Evolutionary conservation across 2,329 filamentous ascomycete species (phyloP).

Genomic region (Grosmannia clavigera): DNA sequence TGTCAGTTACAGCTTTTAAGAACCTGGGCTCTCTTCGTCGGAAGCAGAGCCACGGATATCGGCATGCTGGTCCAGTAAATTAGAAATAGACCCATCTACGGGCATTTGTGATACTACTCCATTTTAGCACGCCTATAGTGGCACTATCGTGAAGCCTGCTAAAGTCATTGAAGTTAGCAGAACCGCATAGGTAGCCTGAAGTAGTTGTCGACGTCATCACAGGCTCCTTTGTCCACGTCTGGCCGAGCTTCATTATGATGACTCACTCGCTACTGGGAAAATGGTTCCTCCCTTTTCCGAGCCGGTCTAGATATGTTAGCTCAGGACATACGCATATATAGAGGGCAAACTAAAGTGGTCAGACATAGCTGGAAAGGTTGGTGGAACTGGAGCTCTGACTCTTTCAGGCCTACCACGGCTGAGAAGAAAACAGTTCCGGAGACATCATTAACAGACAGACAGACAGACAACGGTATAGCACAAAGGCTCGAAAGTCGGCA

Average conservation of each 20-base stretch:
- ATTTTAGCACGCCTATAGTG: constrained; percentile 58
- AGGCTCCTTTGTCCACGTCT: constrained; percentile 26
- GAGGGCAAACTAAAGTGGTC: constrained; percentile 13
- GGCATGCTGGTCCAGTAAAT: constrained; percentile 37
- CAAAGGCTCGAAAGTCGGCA: not conserved
- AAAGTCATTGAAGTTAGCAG: constrained; percentile 42
- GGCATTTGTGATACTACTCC: constrained; percentile 52
- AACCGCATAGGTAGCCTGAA: constrained; percentile 33
- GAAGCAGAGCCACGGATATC: constrained; percentile 34
- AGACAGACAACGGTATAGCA: not conserved
- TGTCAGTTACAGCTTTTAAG: constrained; percentile 45
- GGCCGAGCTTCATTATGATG: constrained; percentile 37
- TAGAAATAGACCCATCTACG: constrained; percentile 24
- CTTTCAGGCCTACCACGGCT: not conserved
- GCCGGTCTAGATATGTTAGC: constrained; percentile 26
- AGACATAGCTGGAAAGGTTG: constrained; percentile 22
- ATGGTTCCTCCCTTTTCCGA: constrained; percentile 33
- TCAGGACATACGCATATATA: not conserved
- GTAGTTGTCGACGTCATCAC: constrained; percentile 33
- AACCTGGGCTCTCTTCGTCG: constrained; percentile 38
- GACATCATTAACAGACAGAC: not conserved
- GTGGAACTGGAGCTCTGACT: not conserved
- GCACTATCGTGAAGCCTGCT: constrained; percentile 54
- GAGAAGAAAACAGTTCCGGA: not conserved
- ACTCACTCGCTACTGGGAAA: constrained; percentile 35